phyloP scores from a whole-genome alignment of 2,329 filamentous ascomycete genomes.

The Botrytis pseudocinerea region DNA sequence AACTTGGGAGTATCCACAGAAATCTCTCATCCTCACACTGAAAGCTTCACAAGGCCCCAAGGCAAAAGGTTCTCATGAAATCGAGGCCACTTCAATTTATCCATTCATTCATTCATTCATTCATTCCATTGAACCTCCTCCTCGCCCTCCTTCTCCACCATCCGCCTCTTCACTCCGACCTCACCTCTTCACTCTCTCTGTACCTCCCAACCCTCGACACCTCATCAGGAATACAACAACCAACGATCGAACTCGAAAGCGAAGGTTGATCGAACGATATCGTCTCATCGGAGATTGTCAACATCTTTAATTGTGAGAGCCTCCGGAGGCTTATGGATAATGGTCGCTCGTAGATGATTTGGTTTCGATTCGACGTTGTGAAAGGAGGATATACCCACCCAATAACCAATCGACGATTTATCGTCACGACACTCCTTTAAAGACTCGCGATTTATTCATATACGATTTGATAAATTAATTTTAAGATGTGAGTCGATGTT shows the following conservation, averaged over 20 bases:
- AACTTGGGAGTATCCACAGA: slow-evolving; percentile 11
- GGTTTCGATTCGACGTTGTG: slow-evolving; percentile 34
- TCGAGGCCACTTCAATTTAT: slow-evolving; percentile 21
- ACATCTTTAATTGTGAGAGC: slow-evolving; percentile 30
- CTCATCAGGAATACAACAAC: slow-evolving; percentile 13
- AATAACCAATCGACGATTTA: slow-evolving; percentile 36
- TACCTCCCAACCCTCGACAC: slow-evolving; percentile 15
- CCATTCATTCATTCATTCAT: slow-evolving; percentile 15
- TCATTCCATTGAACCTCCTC: slow-evolving; percentile 14
- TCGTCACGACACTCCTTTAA: slow-evolving; percentile 43
- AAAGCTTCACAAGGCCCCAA: slow-evolving; percentile 22
- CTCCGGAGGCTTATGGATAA: slow-evolving; percentile 41
- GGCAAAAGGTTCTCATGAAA: slow-evolving; percentile 12
- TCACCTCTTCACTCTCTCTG: slow-evolving; percentile 9
- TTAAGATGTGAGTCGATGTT: slow-evolving; percentile 37
- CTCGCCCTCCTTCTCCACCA: not conserved
- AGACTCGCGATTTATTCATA: slow-evolving; percentile 29
- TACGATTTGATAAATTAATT: slow-evolving; percentile 16
- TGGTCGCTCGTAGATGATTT: slow-evolving; percentile 39
- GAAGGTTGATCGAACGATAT: slow-evolving; percentile 30
- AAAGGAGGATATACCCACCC: slow-evolving; percentile 28
- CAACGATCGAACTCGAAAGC: slow-evolving; percentile 23
- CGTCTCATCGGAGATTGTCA: slow-evolving; percentile 25
- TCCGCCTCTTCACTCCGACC: slow-evolving; percentile 9
- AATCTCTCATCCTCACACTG: slow-evolving; percentile 10